Conservation (phyloP, 2,329 filamentous ascomycete species). For the Xenosphaeropsis pyriputrescens region DNA sequence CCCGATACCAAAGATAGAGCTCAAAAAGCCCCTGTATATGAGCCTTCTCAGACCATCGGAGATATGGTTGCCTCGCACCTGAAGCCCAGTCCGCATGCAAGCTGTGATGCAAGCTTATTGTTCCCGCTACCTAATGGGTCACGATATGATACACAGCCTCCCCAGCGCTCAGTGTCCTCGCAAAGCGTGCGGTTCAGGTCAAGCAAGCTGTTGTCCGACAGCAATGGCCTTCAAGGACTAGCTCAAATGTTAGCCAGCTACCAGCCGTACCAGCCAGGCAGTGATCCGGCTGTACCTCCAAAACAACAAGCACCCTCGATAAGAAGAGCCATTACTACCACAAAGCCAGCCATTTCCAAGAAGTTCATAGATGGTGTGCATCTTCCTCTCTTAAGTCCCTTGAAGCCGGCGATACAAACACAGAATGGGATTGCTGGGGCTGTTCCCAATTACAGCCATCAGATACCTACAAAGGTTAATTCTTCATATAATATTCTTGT, state of each 20-base stretch:
- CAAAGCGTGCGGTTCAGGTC: neutral
- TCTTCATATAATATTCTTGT: constrained; percentile 14
- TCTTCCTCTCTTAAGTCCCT: too few relatives aligned
- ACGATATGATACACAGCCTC: neutral
- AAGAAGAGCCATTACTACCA: too few relatives aligned
- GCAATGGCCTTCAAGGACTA: neutral
- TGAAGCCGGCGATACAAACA: too few relatives aligned
- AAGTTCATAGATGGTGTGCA: too few relatives aligned
- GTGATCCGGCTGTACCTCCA: too few relatives aligned
- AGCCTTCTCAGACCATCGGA: neutral
- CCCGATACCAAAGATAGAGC: neutral
- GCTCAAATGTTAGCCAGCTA: neutral
- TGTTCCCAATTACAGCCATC: neutral
- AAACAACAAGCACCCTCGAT: too few relatives aligned
- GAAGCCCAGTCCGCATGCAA: neutral
- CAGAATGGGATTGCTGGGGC: too few relatives aligned
- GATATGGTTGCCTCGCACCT: neutral
- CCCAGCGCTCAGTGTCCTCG: neutral
- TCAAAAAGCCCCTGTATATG: neutral
- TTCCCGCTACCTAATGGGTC: neutral
- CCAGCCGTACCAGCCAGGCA: too few relatives aligned
- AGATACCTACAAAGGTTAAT: constrained; percentile 8
- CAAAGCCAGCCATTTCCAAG: too few relatives aligned
- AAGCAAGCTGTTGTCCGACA: neutral
- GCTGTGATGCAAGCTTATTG: neutral